A percentile compares a stretch with the other conserved stretches of the same genome.
Conservation (phyloP, 225 moss, liverwort and hornwort species). For the Bryum argenteum region DNA sequence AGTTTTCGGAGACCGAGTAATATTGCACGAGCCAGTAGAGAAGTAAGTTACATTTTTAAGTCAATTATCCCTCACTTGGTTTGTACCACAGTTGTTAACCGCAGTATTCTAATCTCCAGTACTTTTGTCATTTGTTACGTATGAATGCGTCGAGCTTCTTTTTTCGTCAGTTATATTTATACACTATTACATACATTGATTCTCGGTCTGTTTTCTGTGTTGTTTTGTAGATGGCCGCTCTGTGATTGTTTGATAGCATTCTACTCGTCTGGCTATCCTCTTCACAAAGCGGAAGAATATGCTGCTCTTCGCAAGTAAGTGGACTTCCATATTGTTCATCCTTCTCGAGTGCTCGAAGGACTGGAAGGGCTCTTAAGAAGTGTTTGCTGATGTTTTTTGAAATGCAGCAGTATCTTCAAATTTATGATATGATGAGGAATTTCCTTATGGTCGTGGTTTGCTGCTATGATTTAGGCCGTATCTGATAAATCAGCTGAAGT, state of each 20-base stretch:
- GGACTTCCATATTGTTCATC: conserved; percentile 19
- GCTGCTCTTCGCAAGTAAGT: conserved; percentile 84
- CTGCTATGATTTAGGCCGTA: conserved; percentile 71
- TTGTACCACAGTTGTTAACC: not conserved
- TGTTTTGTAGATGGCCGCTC: conserved; percentile 80
- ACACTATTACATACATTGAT: not conserved
- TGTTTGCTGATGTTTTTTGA: conserved; percentile 12
- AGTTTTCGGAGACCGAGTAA: conserved; percentile 60
- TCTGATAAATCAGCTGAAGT: conserved; percentile 81
- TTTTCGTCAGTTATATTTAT: not conserved
- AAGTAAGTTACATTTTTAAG: conserved; percentile 42
- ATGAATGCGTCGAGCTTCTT: not conserved
- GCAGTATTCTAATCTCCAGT: conserved; percentile 7
- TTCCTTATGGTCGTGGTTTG: conserved; percentile 38
- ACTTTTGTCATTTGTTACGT: conserved; percentile 5
- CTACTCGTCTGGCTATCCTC: conserved; percentile 95
- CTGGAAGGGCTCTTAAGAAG: not conserved
- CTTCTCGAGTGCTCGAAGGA: not conserved
- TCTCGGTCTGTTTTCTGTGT: conserved; percentile 13
- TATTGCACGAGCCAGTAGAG: conserved; percentile 56
- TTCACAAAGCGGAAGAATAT: conserved; percentile 90
- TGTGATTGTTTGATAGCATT: conserved; percentile 98
- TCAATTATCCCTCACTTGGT: conserved; percentile 8
- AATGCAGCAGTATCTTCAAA: conserved; percentile 16
- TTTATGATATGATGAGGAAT: conserved; percentile 12